These are phyloP conservation scores for Trypanosoma mega DNA, from an alignment of 208 protist genomes.

Conservation along the genomic window DNA sequence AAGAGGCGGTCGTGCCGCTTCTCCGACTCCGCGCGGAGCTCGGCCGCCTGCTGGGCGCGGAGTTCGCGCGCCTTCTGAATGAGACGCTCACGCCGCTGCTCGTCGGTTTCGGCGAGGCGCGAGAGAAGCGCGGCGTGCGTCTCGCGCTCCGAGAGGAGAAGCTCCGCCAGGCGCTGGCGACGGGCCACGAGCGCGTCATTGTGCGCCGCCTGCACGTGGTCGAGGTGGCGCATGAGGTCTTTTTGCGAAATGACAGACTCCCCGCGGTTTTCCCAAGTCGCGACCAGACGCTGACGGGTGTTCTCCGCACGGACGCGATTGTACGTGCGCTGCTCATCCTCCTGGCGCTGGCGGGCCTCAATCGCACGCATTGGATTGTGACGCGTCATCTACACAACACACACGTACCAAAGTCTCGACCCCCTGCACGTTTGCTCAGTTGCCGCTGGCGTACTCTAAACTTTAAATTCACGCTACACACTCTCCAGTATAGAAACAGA, in stretches of 20 bases:
- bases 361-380: slow-evolving; percentile 35
- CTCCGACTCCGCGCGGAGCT: slow-evolving; percentile 48
- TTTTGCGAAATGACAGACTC: slow-evolving; percentile 40
- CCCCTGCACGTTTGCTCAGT: no score
- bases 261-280: slow-evolving; percentile 62
- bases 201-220: slow-evolving; percentile 76
- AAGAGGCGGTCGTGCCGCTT: slow-evolving; percentile 71
- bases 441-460: no score
- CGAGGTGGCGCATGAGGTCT: slow-evolving; percentile 62
- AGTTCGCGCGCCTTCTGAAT: slow-evolving; percentile 75
- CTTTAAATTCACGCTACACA: no score
- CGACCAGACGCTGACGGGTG: slow-evolving; percentile 36
- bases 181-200: slow-evolving; percentile 75
- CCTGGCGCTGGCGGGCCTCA: slow-evolving; percentile 58
- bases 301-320: slow-evolving; percentile 43
- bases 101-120: slow-evolving; percentile 73
- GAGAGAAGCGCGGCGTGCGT: slow-evolving; percentile 73
- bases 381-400: slow-evolving; percentile 5
- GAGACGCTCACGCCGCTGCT: slow-evolving; percentile 79
- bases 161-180: slow-evolving; percentile 62
- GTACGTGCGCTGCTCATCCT: slow-evolving; percentile 69
- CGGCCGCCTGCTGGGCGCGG: slow-evolving; percentile 51
- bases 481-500: no score
- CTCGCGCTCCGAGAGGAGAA: slow-evolving; percentile 57
- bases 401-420: no score